Evolutionary conservation across 2,329 filamentous ascomycete species (phyloP), one percentile per base, ranked within the genome.

Genomic region (Pseudohalonectria lignicola): DNA sequence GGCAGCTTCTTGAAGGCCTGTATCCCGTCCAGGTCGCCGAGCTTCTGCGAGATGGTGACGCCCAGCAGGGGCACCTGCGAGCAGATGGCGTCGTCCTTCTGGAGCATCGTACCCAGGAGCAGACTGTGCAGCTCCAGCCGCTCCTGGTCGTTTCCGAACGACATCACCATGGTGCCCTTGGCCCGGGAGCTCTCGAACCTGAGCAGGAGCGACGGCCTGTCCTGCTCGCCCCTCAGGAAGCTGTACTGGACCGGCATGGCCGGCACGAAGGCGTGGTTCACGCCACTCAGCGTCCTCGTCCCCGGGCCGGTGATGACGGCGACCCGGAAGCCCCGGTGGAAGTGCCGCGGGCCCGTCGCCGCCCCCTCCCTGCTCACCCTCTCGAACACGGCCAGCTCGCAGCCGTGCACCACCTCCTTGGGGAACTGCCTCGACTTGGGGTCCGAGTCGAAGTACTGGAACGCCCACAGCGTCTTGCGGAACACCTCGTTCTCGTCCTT

Each of bases 281-380:
- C 72, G 31, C 78, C 82, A 52, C 82, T 87, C 26, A 94, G 62
- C 1, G 82, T 83, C 53, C 88, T 86, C 37, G 78, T 84, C 43
- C 74, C 78, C 2, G 85, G 75, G 8, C 82, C 82, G 0, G 87
- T 93, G 25, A 88, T 74, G 13, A 93, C 71, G 8, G 82, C 74
- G 34, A 94, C 62, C 17, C 88, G 76, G 61, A 82, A 92, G 0
- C 88, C 87, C 31, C 81, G 74, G 55, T 94, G 87, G 50, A 81
- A 74, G 39, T 66, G 76, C 31, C 86, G 76, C 34, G 72, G 74
- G 1, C 85, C 86, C 1, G 76, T 79, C 1, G 83, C 84, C 43
- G 85, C 82, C 31, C 70, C 76, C 47, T 86, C 74, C 38, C 76
- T 76, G 19, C 73, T 65, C 1, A 75, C 63, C 47, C 73, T 79